Evolutionary conservation across 106 monocot genomes (phyloP).

Genomic region (Narthecium ossifragum): DNA sequence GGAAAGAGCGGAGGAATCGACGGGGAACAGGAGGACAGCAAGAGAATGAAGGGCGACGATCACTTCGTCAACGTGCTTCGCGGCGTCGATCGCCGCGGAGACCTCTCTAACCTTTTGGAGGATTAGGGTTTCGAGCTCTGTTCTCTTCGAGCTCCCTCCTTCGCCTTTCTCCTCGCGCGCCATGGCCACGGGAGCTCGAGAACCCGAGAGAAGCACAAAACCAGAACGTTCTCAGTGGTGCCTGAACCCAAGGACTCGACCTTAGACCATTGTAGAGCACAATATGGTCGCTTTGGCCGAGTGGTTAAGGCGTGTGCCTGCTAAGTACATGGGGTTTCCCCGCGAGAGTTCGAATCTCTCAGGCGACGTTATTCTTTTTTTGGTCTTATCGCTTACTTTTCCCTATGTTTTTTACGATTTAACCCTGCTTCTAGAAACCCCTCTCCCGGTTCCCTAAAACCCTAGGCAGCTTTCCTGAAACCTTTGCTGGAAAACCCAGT

Average conservation of each 20-base stretch:
- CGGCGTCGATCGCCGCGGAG: conserved; percentile 34
- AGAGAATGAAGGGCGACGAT: conserved; percentile 79
- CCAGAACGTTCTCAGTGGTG: too few species aligned
- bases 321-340: conserved; percentile 84
- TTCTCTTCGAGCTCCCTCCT: background rate
- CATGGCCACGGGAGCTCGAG: conserved; percentile 12
- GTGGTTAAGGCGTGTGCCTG: conserved; percentile 83
- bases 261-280: too few species aligned
- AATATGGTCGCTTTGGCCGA: conserved; percentile 49
- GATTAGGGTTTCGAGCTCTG: conserved; percentile 35
- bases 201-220: too few species aligned
- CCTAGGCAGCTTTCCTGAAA: background rate
- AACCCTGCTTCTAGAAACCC: background rate
- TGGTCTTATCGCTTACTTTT: background rate
- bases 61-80: conserved; percentile 61
- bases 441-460: background rate
- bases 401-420: background rate
- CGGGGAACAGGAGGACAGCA: conserved; percentile 63
- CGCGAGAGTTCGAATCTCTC: conserved; percentile 99
- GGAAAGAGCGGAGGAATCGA: conserved; percentile 50
- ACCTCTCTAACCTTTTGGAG: conserved; percentile 46
- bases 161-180: conserved; percentile 7
- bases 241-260: too few species aligned
- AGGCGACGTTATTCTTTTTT: conserved; percentile 44
- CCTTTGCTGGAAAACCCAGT: too few species aligned